Base-by-base conservation (phyloP, 371 early-diverging fungal genomes). In the Rhizopus delemar region DNA sequence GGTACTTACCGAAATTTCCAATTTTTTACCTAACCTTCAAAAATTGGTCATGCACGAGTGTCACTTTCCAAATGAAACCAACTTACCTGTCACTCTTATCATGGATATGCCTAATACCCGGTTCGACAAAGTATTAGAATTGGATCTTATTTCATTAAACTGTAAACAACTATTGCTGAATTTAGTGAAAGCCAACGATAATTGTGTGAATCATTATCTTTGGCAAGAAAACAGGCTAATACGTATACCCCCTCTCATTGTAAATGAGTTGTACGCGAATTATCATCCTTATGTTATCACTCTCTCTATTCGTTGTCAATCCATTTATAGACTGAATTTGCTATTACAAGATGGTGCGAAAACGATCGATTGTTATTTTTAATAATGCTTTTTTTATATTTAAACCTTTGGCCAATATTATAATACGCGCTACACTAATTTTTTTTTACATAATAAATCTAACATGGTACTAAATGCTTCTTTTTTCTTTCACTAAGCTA, bases 91-190 rank as follows among this genome's bases (percentile, higher is more conserved):
- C 8, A 9, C 9, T 28, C 16, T 48, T 8, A 8, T 5, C 28
- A 29, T 48, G 31, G 31, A 48, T 12, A 48, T 48, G 48, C 48
- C 48, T n/a, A 8, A 28, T 48, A 48, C 48, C 7, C 31, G 29
- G 1, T 48, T 48, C 31, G 13, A 38, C 13, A 5, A 48, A 9
- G 8, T 7, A 8, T 15, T 48, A 4, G 29, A 48, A 5, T 5
- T 48, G 7, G 48, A 48, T 48, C 28, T 48, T 5, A 15, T 4
- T 6, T 5, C 22, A 5, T 22, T 29, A 3, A 29, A 8, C 28
- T 9, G 8, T 29, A 8, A 48, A 48, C 7, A 48, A 29, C 3
- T 48, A 9, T 29, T 48, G 29, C 8, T 48, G 8, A 16, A 29
- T 29, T 9, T 48, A 29, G 16, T 9, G 16, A 29, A 8, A 28